Base-by-base conservation (phyloP, 163 green algal species). In the Trebouxia gelatinosa region DNA sequence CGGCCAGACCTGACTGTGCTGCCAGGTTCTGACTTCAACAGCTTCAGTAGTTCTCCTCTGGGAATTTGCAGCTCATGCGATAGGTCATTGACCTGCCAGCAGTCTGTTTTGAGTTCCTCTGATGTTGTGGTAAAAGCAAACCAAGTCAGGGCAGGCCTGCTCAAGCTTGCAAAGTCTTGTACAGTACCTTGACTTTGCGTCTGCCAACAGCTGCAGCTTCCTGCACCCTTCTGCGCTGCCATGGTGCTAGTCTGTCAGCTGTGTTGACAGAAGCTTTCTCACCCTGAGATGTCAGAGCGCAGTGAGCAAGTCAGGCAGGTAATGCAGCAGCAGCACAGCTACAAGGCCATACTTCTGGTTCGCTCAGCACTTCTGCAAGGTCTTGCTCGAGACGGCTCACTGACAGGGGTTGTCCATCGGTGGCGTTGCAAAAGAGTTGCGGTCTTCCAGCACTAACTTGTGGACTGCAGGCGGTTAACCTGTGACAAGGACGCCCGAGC, bases 51-150 rank as follows among this genome's bases (percentile, higher is more conserved):
- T 34, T 70, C 61, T 46, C 32, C 17, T 7, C 61, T 31, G 0
- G 61, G 61, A 29, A 70, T 16, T 34, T 70, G 61, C 31, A 70
- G 16, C 32, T 43, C 31, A 46, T 70, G 32, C 13, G 61, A 13
- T 17, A 70, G 61, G 31, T 70, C 61, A 46, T 70, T 70, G 11
- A 70, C 61, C 61, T 70, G 61, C 57, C n/a, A 66, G n/a, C 57
- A 37, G 1, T 26, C n/a, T 19, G 5, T n/a, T 28, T 19, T 34
- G 40, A 17, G 16, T 29, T 29, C 2, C 1, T 0, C 9, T 70
- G 61, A 1, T n/a, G 9, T 46, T 26, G 4, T 26, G 7, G n/a
- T n/a, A n/a, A n/a, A n/a, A n/a, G n/a, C 61, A 68, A 16, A 6
- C 21, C 16, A 17, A 68, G 31, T 21, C 5, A n/a, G 11, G 31